Percentiles rank a stretch among this genome's conserved stretches.
These are phyloP conservation scores for Coemansia nantahalensis DNA, from an alignment of 192 early-diverging fungal genomes.

Conservation along the genomic window DNA sequence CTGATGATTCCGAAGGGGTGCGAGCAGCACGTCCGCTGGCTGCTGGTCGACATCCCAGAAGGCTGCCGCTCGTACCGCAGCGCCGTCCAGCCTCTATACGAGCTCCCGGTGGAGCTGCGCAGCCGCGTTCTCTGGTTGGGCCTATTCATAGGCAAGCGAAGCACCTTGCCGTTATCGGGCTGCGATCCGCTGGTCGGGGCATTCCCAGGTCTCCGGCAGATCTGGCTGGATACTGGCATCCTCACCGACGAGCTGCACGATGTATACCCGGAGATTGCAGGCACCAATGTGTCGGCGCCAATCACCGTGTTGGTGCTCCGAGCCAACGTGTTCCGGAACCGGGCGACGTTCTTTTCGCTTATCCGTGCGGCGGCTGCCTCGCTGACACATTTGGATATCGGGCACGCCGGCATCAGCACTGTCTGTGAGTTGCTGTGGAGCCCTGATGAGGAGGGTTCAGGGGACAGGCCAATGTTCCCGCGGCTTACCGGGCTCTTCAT, in stretches of 20 bases:
- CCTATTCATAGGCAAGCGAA: slow-evolving; percentile 8
- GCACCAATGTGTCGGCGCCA: neutral
- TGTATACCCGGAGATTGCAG: slow-evolving; percentile 7
- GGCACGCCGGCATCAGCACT: neutral
- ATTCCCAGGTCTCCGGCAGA: slow-evolving; percentile 8
- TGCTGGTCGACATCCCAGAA: slow-evolving; percentile 15
- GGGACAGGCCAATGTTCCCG: neutral
- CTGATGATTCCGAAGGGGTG: slow-evolving; percentile 1
- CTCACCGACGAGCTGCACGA: slow-evolving; percentile 2
- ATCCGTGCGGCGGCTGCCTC: slow-evolving; percentile 2
- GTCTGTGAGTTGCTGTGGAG: slow-evolving; percentile 7
- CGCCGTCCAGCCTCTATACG: slow-evolving; percentile 9
- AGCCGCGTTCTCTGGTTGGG: slow-evolving; percentile 13
- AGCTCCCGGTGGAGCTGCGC: slow-evolving; percentile 16
- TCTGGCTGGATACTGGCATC: slow-evolving; percentile 9
- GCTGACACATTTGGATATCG: slow-evolving; percentile 16
- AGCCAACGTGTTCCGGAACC: neutral
- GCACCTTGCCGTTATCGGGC: slow-evolving; percentile 18
- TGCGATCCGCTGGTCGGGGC: slow-evolving; percentile 18
- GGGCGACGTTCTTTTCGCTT: slow-evolving; percentile 3
- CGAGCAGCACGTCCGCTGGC: slow-evolving; percentile 1
- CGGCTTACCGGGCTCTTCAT: neutral
- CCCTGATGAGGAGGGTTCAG: neutral
- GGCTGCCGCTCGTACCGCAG: slow-evolving; percentile 19
- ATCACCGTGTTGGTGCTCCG: slow-evolving; percentile 12